These are phyloP conservation scores for Globisporangium ultimum DNA, from an alignment of 352 stramenopile genomes.

Conservation along the genomic window DNA sequence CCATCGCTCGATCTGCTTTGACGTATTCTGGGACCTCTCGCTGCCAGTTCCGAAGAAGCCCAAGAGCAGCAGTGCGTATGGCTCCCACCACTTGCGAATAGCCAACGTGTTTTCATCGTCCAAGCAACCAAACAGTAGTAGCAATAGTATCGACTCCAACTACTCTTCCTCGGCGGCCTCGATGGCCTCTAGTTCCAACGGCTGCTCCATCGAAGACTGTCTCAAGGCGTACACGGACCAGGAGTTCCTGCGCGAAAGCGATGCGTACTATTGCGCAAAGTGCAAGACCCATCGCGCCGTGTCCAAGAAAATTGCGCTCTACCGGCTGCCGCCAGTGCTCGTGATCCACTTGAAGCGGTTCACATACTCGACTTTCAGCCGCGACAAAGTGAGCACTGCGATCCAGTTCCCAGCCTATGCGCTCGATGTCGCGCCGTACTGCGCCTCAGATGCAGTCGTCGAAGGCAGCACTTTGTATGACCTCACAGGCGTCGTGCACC, in stretches of 20 bases:
- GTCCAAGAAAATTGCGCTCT: slow-evolving; percentile 75
- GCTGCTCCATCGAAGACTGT: slow-evolving; percentile 61
- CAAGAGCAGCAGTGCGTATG: slow-evolving; percentile 22
- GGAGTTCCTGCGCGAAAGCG: slow-evolving; percentile 55
- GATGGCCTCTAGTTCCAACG: neutral
- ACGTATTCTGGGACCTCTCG: slow-evolving; percentile 85
- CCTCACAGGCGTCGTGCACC: slow-evolving; percentile 72
- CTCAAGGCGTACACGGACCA: slow-evolving; percentile 70
- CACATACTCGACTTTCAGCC: slow-evolving; percentile 69
- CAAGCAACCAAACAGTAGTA: neutral
- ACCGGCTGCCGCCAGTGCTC: slow-evolving; percentile 76
- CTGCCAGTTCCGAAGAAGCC: slow-evolving; percentile 64
- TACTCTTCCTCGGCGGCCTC: neutral
- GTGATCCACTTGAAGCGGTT: slow-evolving; percentile 91
- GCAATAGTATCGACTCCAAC: neutral
- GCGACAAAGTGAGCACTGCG: slow-evolving; percentile 70
- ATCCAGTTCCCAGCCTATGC: slow-evolving; percentile 68
- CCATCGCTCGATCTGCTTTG: slow-evolving; percentile 74
- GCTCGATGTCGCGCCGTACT: slow-evolving; percentile 21
- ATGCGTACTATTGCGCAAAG: slow-evolving; percentile 71
- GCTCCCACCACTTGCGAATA: slow-evolving; percentile 23
- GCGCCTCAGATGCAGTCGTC: slow-evolving; percentile 23
- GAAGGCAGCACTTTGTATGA: slow-evolving; percentile 75
- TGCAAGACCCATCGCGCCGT: slow-evolving; percentile 71
- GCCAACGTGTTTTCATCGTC: slow-evolving; percentile 35